These are phyloP conservation scores for Andrographis paniculata DNA, from an alignment of 305 asterid genomes.

Conservation along the genomic window DNA sequence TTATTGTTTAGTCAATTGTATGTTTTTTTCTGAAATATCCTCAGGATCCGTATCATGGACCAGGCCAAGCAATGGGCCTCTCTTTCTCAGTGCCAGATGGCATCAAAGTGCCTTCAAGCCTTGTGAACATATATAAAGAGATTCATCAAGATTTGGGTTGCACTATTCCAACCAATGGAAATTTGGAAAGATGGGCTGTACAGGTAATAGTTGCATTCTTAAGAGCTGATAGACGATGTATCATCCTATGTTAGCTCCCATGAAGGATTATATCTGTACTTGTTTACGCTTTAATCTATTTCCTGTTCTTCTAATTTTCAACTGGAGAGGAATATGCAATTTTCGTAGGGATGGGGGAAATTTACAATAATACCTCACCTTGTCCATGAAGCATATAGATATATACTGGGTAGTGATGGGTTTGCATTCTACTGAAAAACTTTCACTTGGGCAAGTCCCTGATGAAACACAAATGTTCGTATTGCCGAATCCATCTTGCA, in stretches of 20 bases:
- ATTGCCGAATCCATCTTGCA: too few species aligned
- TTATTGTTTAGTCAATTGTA: constrained; percentile 3
- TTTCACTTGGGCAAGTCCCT: constrained; percentile 2
- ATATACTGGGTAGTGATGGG: not conserved
- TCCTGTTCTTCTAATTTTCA: too few species aligned
- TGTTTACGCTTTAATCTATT: not conserved
- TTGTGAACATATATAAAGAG: constrained; percentile 82
- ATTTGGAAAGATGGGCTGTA: constrained; percentile 86
- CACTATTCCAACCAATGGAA: constrained; percentile 71
- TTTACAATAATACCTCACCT: too few species aligned
- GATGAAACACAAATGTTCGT: too few species aligned
- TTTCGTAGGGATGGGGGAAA: too few species aligned
- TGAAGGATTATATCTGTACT: constrained; percentile 8
- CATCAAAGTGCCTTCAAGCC: constrained; percentile 84
- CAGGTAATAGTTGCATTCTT: constrained; percentile 45
- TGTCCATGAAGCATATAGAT: not conserved
- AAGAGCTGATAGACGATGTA: constrained; percentile 12
- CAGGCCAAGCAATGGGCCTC: constrained; percentile 99
- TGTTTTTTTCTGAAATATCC: constrained; percentile 6
- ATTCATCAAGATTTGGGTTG: constrained; percentile 80
- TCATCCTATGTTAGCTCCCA: constrained; percentile 12
- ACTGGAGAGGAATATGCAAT: too few species aligned
- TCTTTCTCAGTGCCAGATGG: constrained; percentile 93
- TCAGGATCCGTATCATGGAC: constrained; percentile 98
- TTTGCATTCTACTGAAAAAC: too few species aligned